Evolutionary conservation across 169 alveolate species (phyloP), one percentile per base, ranked within the genome.

Genomic region (Theileria parva): DNA sequence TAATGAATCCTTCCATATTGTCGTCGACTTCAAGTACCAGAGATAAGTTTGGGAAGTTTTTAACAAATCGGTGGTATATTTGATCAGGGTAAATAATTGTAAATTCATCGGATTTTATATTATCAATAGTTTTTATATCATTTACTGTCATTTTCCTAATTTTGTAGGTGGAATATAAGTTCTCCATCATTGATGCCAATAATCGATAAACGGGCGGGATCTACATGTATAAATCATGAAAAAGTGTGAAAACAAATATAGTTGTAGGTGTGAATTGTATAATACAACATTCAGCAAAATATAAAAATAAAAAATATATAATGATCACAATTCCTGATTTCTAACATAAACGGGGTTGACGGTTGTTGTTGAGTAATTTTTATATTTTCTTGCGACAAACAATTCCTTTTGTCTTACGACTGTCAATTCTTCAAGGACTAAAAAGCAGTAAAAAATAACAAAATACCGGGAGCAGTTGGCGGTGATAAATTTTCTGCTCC

Each of bases 301-400:
- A 15, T 32, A 64, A 64, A 64, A 64, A 32, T 37, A 64, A 64
- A 64, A 64, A 15, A 64, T 32, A 64, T 15, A 17, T 64, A 17
- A 17, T 64, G 72, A 39, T 32, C 67, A 59, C 21, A 21, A 2
- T 32, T 55, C 75, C 25, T 55, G 77, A 5, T 60, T 27, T 1
- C 59, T 9, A 30, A 13, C 44, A 23, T 15, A 25, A 15, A 53
- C 28, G 9, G 89, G 89, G 37, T 28, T 17, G 57, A 75, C 75
- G 2, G 25, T 51, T 70, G 86, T 71, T 50, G 79, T 37, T 12
- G 15, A 7, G 81, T 37, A 83, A 50, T 81, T 70, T 11, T 81
- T 76, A 39, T 83, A 83, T 21, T 53, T 55, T 23, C 89, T 70
- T 23, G 89, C 89, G 11, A 83, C 89, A 57, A 75, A 76, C 15